Conservation (phyloP, 2,329 filamentous ascomycete species). For the Cladosporium sphaerospermum region DNA sequence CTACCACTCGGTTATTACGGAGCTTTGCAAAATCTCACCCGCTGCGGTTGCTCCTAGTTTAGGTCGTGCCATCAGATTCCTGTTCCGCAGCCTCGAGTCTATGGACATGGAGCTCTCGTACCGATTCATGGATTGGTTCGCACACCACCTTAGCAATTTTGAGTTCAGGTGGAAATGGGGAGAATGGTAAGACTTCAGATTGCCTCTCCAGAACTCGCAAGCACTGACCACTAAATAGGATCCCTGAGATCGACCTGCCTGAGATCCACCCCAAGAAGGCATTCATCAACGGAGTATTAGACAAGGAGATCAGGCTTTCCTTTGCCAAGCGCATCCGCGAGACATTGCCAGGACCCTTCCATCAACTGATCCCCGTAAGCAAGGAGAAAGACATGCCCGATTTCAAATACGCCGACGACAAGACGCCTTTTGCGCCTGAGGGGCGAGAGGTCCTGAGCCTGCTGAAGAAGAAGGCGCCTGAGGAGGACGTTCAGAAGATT, state of each 20-base stretch:
- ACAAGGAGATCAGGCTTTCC: slow-evolving; percentile 94
- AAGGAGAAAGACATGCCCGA: slow-evolving; percentile 95
- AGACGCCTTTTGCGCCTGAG: slow-evolving; percentile 73
- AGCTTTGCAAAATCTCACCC: slow-evolving; percentile 91
- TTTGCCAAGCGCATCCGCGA: slow-evolving; percentile 95
- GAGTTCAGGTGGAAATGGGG: slow-evolving; percentile 99
- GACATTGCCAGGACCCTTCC: slow-evolving; percentile 79
- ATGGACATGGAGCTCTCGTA: slow-evolving; percentile 84
- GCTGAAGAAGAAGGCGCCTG: slow-evolving; percentile 74
- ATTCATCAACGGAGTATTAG: slow-evolving; percentile 82
- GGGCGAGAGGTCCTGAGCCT: slow-evolving; percentile 75
- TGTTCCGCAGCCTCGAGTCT: slow-evolving; percentile 74
- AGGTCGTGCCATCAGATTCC: slow-evolving; percentile 82
- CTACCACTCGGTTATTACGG: slow-evolving; percentile 90
- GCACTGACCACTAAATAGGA: slow-evolving; percentile 38
- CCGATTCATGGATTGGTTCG: slow-evolving; percentile 94
- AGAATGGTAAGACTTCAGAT: slow-evolving; percentile 62
- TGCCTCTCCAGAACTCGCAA: slow-evolving; percentile 4
- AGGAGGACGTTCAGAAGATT: slow-evolving; percentile 78
- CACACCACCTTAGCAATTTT: slow-evolving; percentile 96
- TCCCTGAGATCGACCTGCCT: slow-evolving; percentile 73
- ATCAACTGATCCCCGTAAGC: slow-evolving; percentile 70
- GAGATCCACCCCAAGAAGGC: slow-evolving; percentile 81
- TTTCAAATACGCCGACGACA: slow-evolving; percentile 77
- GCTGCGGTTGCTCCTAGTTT: slow-evolving; percentile 93